Evolutionary conservation across 192 early-diverging fungal species (phyloP).

Genomic region (Podila minutissima): DNA sequence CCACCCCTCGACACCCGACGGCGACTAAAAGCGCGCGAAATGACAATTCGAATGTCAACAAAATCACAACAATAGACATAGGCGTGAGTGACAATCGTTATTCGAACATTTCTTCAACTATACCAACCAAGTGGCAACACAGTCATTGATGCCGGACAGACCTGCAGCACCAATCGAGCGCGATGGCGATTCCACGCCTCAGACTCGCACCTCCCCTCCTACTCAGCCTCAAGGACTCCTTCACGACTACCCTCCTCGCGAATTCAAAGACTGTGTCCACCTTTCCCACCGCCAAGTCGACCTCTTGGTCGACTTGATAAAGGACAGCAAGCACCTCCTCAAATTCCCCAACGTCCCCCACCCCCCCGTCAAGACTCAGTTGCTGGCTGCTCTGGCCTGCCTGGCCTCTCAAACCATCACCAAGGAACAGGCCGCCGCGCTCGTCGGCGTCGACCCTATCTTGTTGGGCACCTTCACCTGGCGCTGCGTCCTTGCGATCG

Average conservation of each 20-base stretch:
- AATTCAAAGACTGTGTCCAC: conserved; percentile 2
- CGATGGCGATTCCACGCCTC: too few species aligned
- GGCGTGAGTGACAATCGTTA: too few species aligned
- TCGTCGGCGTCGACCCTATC: not conserved
- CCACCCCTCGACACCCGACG: too few species aligned
- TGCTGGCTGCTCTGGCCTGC: not conserved
- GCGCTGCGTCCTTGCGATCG: conserved; percentile 9
- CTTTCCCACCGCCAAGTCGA: not conserved
- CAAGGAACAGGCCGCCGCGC: not conserved
- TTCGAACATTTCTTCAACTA: too few species aligned
- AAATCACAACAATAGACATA: too few species aligned
- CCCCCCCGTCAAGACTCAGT: not conserved
- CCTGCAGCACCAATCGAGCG: too few species aligned
- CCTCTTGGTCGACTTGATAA: not conserved
- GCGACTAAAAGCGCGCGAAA: too few species aligned
- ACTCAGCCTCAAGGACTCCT: too few species aligned
- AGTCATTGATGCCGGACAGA: too few species aligned
- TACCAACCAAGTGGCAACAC: too few species aligned
- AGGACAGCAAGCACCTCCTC: not conserved
- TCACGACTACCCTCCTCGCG: not conserved
- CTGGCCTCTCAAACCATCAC: conserved; percentile 13
- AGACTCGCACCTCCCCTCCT: too few species aligned
- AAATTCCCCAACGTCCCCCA: not conserved
- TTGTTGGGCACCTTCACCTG: conserved; percentile 5
- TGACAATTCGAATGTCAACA: too few species aligned